Evolutionary conservation across 768 basidiomycete genomes (phyloP), one percentile per base, ranked within the genome.

Genomic region (Lentinula boryana): DNA sequence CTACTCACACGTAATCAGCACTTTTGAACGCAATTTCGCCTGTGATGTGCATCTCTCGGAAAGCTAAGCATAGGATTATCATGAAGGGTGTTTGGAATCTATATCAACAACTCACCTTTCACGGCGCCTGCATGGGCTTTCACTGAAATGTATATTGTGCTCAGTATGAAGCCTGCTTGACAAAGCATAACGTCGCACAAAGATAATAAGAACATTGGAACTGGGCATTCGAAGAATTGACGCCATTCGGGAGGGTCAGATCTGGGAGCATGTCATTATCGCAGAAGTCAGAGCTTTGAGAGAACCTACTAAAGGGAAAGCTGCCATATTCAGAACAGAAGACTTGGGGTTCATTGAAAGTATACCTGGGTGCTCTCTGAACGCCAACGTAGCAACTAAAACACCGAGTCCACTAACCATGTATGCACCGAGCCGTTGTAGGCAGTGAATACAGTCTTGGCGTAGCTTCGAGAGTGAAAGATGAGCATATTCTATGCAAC

Each of bases 21-120:
- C 78, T 81, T 67, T 84, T 84, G 68, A 81, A 78, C 0, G 80
- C 72, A 32, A 84, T 83, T 64, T 81, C 78, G n/a, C 81, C 81
- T 51, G 73, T 60, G n/a, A 80, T 80, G 18, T 74, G 74, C 75
- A 82, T 74, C 50, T 71, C 70, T 52, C 79, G 71, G 68, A 82
- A 83, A 0, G 75, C 78, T 77, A 36, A 21, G 32, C 13, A 13
- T 50, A 18, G 5, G 6, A 35, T 51, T 18, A 4, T 27, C 35
- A 40, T 5, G 23, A 44, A 43, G 8, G 36, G 38, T 31, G 13
- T 40, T 18, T 4, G 18, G 23, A 18, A 18, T 8, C 12, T 8
- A 36, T 21, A 44, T 10, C 13, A 18, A 46, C 27, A 7, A 31
- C 23, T 54, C 66, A 77, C 78, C 77, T 71, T 80, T 78, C 27